A percentile compares a stretch with the other conserved stretches of the same genome.
Conservation (phyloP, 2,329 filamentous ascomycete species). For the Colletotrichum neosansevieriae region DNA sequence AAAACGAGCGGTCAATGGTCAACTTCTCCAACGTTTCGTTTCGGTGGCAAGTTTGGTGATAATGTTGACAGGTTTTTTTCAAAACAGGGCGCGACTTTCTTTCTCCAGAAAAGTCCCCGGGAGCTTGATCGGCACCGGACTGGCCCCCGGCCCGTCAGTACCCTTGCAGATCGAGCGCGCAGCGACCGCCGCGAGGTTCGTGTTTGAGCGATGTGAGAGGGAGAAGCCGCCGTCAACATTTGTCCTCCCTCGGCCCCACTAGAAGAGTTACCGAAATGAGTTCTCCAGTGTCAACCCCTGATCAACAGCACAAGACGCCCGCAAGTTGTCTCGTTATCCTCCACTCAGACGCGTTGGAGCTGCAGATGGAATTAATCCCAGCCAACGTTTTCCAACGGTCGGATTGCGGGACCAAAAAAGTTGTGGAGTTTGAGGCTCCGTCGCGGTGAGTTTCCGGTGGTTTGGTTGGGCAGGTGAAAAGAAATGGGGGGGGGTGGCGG, state of each 20-base stretch:
- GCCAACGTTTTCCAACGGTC: constrained; percentile 24
- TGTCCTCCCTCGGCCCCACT: constrained; percentile 3
- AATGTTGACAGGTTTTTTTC: constrained; percentile 18
- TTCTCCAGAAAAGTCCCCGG: background rate
- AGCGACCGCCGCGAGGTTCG: constrained; percentile 21
- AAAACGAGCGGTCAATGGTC: background rate
- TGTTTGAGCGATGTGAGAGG: constrained; percentile 4
- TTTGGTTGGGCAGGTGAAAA: background rate
- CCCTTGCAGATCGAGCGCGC: constrained; percentile 19
- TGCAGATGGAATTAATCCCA: background rate
- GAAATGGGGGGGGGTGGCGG: background rate
- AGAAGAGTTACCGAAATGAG: constrained; percentile 18
- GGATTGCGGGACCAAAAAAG: background rate
- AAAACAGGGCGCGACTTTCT: background rate
- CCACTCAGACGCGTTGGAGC: constrained; percentile 4
- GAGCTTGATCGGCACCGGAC: constrained; percentile 8
- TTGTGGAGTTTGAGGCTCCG: constrained; percentile 9
- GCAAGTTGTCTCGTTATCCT: constrained; percentile 4
- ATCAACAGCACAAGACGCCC: background rate
- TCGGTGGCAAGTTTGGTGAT: background rate
- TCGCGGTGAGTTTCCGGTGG: background rate
- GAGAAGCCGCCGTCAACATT: background rate
- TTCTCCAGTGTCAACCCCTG: constrained; percentile 7
- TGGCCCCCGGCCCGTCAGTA: background rate
- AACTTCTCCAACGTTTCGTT: background rate